These are phyloP conservation scores for Vaccinium corymbosum DNA, from an alignment of 148 eudicot species.

Conservation along the genomic window DNA sequence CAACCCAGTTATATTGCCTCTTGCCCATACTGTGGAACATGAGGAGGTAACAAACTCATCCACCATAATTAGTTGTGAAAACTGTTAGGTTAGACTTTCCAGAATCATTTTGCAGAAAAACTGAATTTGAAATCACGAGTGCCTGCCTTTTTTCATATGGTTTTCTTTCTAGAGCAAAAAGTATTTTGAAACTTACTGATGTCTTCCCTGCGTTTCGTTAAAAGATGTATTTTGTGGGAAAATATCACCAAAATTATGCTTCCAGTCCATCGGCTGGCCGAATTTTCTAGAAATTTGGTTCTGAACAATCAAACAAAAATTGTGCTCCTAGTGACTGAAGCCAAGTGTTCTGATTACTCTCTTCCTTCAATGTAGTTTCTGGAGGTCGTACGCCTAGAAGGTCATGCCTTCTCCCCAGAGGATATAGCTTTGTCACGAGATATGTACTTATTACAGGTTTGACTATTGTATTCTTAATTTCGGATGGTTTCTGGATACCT, in stretches of 20 bases:
- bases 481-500: not conserved
- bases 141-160: not conserved
- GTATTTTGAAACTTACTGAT: not conserved
- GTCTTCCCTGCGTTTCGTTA: not conserved
- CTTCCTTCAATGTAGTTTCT: slow-evolving; percentile 25
- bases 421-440: slow-evolving; percentile 43
- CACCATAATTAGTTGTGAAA: not conserved
- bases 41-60: slow-evolving; percentile 46
- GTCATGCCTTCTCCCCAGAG: slow-evolving; percentile 47
- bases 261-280: not conserved
- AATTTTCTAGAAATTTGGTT: not conserved
- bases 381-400: slow-evolving; percentile 55
- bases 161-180: not conserved
- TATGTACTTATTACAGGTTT: slow-evolving; percentile 54
- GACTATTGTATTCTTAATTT: not conserved
- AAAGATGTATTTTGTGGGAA: not conserved
- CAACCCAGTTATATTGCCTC: slow-evolving; percentile 52
- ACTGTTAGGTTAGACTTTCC: not conserved
- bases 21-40: slow-evolving; percentile 51
- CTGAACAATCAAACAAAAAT: not conserved
- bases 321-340: not conserved
- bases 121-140: not conserved
- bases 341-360: slow-evolving; percentile 1
- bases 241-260: not conserved
- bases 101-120: not conserved